These are phyloP conservation scores for Tulasnella calospora DNA, from an alignment of 768 basidiomycete species.

Conservation along the genomic window DNA sequence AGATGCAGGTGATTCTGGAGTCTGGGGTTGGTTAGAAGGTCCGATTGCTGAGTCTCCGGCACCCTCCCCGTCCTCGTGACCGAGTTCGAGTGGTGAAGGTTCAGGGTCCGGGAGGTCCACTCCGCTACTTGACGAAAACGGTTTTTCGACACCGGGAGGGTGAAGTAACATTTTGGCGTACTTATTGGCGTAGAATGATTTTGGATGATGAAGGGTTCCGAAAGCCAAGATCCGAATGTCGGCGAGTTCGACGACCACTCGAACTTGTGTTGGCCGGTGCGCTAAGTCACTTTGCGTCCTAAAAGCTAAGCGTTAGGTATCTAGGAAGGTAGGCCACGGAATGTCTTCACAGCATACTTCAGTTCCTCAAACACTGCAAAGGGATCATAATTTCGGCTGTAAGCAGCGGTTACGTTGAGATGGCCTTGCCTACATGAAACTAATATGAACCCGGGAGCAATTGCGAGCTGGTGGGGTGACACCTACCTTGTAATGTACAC, in stretches of 20 bases:
- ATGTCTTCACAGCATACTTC: slow-evolving; percentile 48
- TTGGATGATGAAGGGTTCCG: slow-evolving; percentile 56
- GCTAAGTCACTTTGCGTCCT: slow-evolving; percentile 65
- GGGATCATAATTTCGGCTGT: slow-evolving; percentile 66
- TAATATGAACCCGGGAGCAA: background rate
- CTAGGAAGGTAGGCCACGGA: slow-evolving; percentile 6
- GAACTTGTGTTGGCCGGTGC: slow-evolving; percentile 60
- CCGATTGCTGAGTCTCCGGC: background rate
- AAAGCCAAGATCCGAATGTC: slow-evolving; percentile 71
- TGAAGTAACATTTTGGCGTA: slow-evolving; percentile 67
- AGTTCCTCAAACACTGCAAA: slow-evolving; percentile 64
- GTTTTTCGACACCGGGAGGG: slow-evolving; percentile 49
- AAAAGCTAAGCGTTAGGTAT: background rate
- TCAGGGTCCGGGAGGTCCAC: background rate
- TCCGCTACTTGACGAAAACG: background rate
- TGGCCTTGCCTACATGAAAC: slow-evolving; percentile 50
- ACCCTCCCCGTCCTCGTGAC: background rate
- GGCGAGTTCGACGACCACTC: slow-evolving; percentile 62
- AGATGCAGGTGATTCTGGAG: background rate
- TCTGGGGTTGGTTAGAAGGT: background rate
- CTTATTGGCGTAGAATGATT: slow-evolving; percentile 38
- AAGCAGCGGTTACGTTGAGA: slow-evolving; percentile 62
- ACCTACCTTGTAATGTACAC: slow-evolving; percentile 45
- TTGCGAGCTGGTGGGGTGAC: background rate
- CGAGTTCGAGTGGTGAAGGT: background rate